Conservation (phyloP, 2,329 filamentous ascomycete species). For the Alternaria panax region DNA sequence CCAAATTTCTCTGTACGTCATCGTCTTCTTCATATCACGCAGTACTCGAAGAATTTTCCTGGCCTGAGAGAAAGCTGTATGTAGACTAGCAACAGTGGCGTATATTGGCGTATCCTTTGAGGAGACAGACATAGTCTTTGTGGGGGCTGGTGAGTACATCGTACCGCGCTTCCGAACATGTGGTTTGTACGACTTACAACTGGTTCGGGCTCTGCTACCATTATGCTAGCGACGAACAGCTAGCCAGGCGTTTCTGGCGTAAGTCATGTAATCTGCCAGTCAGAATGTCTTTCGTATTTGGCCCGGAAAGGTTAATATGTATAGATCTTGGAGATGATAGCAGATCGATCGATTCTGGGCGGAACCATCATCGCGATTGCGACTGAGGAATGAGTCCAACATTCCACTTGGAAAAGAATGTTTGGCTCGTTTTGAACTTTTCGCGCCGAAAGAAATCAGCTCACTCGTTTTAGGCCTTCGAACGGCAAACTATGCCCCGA, state of each 20-base stretch:
- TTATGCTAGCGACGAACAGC: slow-evolving; percentile 6
- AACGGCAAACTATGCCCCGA: not conserved
- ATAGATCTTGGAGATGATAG: not conserved
- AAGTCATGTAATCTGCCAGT: not conserved
- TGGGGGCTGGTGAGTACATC: slow-evolving; percentile 16
- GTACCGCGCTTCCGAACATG: slow-evolving; percentile 32
- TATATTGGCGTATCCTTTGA: slow-evolving; percentile 30
- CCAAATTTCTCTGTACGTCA: not conserved
- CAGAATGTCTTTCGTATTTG: not conserved
- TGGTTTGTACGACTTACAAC: slow-evolving; percentile 28
- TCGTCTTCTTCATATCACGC: not conserved
- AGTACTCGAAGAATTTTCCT: not conserved
- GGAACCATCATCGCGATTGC: not conserved
- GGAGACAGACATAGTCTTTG: slow-evolving; percentile 20
- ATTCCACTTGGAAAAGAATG: not conserved
- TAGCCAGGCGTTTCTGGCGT: slow-evolving; percentile 19
- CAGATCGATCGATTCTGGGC: not conserved
- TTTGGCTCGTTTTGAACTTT: not conserved
- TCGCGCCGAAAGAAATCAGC: not conserved
- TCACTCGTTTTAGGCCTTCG: not conserved
- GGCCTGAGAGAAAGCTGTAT: not conserved
- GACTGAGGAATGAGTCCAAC: not conserved
- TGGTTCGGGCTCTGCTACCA: slow-evolving; percentile 13
- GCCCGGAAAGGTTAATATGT: not conserved
- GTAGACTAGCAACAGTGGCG: slow-evolving; percentile 29